Conservation (phyloP, 768 basidiomycete species). For the Rhodocollybia butyracea region DNA sequence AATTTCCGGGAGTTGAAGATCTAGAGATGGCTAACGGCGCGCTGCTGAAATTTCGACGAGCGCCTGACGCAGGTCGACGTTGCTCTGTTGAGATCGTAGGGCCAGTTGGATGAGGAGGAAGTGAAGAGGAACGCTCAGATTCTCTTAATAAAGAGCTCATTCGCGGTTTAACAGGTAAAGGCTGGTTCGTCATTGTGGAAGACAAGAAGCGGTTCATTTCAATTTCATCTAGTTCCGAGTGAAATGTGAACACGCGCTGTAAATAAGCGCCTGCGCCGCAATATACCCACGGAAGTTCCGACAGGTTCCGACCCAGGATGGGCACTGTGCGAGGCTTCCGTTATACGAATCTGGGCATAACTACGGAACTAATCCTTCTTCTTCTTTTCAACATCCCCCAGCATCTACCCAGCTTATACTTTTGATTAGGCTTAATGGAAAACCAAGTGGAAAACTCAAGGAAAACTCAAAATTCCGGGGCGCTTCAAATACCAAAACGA, state of each 20-base stretch:
- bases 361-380: conserved; percentile 1
- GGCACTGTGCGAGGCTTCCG: no score
- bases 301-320: no score
- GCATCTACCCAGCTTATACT: conserved; percentile 81
- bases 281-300: no score
- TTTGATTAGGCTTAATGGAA: conserved; percentile 69
- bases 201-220: not conserved
- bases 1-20: conserved; percentile 12
- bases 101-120: not conserved
- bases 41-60: conserved; percentile 1
- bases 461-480: conserved; percentile 84
- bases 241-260: no score
- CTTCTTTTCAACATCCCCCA: conserved; percentile 54
- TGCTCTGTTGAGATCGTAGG: not conserved
- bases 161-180: not conserved
- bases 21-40: not conserved
- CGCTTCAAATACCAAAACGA: conserved; percentile 96
- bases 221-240: no score
- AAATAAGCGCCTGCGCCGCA: no score
- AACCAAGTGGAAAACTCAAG: no score
- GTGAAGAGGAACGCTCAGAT: not conserved
- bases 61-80: not conserved
- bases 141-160: not conserved
- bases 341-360: not conserved
- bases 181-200: conserved; percentile 1